A percentile compares a stretch with the other conserved stretches of the same genome.
Conservation (phyloP, 2,329 filamentous ascomycete species). For the Hypoxylon sp. region DNA sequence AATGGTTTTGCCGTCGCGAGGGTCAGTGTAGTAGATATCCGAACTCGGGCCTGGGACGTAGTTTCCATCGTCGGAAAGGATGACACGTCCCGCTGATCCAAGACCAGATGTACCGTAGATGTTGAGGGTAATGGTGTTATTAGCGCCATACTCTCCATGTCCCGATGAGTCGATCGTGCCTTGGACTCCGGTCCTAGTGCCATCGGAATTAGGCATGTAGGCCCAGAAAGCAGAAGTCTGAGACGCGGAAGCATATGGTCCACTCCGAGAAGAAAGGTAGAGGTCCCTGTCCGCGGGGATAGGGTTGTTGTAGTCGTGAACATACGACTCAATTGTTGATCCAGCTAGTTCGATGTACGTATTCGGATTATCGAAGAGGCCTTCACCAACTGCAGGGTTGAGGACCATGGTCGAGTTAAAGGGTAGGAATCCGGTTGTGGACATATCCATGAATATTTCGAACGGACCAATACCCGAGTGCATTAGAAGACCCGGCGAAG, state of each 20-base stretch:
- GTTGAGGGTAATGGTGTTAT: constrained; percentile 68
- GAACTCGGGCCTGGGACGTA: constrained; percentile 60
- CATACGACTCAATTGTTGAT: constrained; percentile 63
- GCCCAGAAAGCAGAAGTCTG: constrained; percentile 69
- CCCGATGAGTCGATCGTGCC: constrained; percentile 68
- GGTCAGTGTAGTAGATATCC: constrained; percentile 64
- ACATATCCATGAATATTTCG: constrained; percentile 45
- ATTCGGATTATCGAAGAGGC: constrained; percentile 70
- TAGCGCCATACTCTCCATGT: constrained; percentile 57
- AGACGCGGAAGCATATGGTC: constrained; percentile 68
- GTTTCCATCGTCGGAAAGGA: constrained; percentile 58
- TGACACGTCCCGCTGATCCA: constrained; percentile 63
- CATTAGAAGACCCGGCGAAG: constrained; percentile 56
- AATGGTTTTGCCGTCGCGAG: constrained; percentile 64
- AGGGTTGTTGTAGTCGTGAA: constrained; percentile 63
- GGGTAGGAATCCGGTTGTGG: constrained; percentile 40
- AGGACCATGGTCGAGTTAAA: constrained; percentile 61
- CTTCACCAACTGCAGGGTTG: constrained; percentile 64
- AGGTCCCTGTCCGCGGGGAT: constrained; percentile 59
- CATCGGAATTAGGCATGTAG: constrained; percentile 60
- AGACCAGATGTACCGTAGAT: constrained; percentile 71
- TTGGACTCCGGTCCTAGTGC: constrained; percentile 62
- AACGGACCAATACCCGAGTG: constrained; percentile 57
- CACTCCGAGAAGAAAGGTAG: constrained; percentile 64
- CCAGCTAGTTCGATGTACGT: constrained; percentile 66